Base-by-base conservation (phyloP, 148 eudicot species). In the Mesembryanthemum crystallinum region DNA sequence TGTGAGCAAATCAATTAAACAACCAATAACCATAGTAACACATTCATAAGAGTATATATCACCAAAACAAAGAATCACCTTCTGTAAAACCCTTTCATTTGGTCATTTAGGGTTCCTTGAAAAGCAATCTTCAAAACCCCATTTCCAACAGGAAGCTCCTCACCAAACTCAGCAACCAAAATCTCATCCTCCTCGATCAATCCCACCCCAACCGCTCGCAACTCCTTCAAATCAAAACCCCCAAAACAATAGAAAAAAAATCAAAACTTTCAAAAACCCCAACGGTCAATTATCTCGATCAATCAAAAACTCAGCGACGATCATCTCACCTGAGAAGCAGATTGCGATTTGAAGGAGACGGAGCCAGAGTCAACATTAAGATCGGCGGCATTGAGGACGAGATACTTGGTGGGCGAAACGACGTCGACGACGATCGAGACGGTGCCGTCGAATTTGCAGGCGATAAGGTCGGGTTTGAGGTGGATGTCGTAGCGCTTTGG, bases 41-140 rank as follows among this genome's bases (percentile, higher is more conserved):
- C n/a, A 79, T 66, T 57, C 57, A 62, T 7, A 5, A 49, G 24
- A 25, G 7, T n/a, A 21, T n/a, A 21, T 20, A 2, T 17, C 8
- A 8, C n/a, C 3, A 20, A n/a, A 67, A 57, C 63, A 71, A 60
- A 27, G 1, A 55, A 68, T n/a, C 20, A 96, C 99, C 99, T 96
- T 85, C 90, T 87, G 81, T 96, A 96, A 78, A 96, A 96, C 0
- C 99, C 99, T 80, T 92, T 96, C 99, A 96, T 92, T 69, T 88
- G 86, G 77, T 96, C 98, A 83, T 92, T 96, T 33, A 96, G 84
- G 73, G 86, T 96, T 71, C 98, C 99, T 37, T 86, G 83, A 67
- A 91, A 96, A 7, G 77, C 75, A 30, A 96, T 83, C 32, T 79
- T 76, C 81, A 96, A 79, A 80, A 80, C 72, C 67, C 99, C 99